Conservation (phyloP, 2,329 filamentous ascomycete species). For the Ascochyta rabiei region DNA sequence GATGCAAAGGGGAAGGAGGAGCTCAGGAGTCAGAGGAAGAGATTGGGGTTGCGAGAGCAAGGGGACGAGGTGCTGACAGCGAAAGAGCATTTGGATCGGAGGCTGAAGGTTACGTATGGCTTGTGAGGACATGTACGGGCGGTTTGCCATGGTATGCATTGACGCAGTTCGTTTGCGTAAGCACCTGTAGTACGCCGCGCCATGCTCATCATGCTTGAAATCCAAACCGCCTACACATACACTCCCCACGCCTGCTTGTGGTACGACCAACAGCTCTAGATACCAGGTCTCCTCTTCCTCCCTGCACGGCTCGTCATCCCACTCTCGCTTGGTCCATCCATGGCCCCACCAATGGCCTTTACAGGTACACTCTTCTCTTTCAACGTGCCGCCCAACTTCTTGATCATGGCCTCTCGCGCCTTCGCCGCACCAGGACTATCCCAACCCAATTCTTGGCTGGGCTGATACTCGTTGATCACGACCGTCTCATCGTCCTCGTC, state of each 20-base stretch:
- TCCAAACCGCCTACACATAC: not conserved
- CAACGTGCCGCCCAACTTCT: constrained; percentile 44
- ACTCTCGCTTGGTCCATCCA: constrained; percentile 39
- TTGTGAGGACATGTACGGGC: constrained; percentile 22
- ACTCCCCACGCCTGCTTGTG: not conserved
- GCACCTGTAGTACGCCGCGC: not conserved
- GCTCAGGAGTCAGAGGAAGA: constrained; percentile 47
- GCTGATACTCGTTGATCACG: constrained; percentile 36
- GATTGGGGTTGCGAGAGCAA: constrained; percentile 50
- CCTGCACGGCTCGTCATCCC: constrained; percentile 24
- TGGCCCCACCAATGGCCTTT: constrained; percentile 42
- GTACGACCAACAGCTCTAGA: not conserved
- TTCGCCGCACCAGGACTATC: constrained; percentile 45
- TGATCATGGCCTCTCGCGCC: constrained; percentile 46
- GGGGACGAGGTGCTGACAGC: constrained; percentile 59
- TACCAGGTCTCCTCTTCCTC: constrained; percentile 34
- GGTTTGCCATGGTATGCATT: not conserved
- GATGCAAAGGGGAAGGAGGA: constrained; percentile 40
- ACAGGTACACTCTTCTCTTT: constrained; percentile 35
- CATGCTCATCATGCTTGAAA: not conserved
- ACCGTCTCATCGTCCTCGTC: constrained; percentile 28
- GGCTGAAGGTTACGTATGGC: constrained; percentile 65
- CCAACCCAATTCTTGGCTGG: constrained; percentile 48
- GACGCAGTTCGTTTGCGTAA: not conserved
- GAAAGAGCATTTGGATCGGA: constrained; percentile 62